Base-by-base conservation (phyloP, 1,284 basidiomycete species). In the Schizopora paradoxa region DNA sequence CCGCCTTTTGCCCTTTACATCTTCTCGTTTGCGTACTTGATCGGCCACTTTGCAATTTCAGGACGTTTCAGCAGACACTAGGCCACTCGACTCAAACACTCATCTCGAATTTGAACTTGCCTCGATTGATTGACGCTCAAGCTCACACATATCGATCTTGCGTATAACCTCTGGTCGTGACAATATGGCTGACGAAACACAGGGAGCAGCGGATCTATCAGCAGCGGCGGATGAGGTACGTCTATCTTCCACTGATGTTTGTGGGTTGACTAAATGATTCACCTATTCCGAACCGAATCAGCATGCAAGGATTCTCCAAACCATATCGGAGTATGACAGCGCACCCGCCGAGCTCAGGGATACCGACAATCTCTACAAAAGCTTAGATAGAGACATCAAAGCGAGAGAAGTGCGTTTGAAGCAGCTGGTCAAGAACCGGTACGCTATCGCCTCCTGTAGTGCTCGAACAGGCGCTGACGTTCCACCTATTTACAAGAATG, bases 401-500 rank as follows among this genome's bases (percentile, higher is more conserved):
- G 28, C 19, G 7, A 21, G 45, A 10, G 45, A 51, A 25, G 4
- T 25, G 26, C 23, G 23, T 4, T 38, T 51, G 41, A 13, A 38
- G 26, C 33, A 47, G 13, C 29, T 51, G 11, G 36, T 51, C 13
- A 31, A 43, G 19, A 51, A 47, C 31, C 42, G 49, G 49, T 47
- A 5, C 11, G 41, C 19, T 16, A 5, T 14, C 8, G 7, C 31
- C n/a, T 18, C 10, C 16, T 25, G 18, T n/a, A 32, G 25, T 5
- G 31, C 45, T 31, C 28, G 35, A 29, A 33, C 14, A 25, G 11
- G 23, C 10, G 28, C 28, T 8, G 14, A 31, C 10, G 10, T 31
- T 31, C 8, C 28, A 8, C 28, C 14, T 31, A 14, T 31, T 14
- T 10, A 10, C 6, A 21, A 51, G 49, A 41, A 47, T 47, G 40